Evolutionary conservation across 2,329 filamentous ascomycete species (phyloP).

Genomic region (Dactylellina leptospora): DNA sequence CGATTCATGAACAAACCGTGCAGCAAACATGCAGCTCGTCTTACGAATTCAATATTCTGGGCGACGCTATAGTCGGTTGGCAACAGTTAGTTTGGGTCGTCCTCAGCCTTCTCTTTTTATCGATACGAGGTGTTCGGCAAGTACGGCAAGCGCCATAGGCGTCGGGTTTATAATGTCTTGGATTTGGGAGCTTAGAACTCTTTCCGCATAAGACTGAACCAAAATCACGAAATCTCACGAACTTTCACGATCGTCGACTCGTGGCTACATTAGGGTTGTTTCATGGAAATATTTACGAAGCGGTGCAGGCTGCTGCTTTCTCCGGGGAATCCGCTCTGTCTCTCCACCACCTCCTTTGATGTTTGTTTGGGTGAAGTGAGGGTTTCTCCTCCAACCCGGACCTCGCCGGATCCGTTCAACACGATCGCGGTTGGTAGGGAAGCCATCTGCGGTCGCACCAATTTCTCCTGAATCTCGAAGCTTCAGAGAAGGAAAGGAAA

Average conservation of each 20-base stretch:
- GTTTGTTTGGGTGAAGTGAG: background rate
- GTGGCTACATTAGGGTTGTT: no score
- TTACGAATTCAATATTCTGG: constrained; percentile 33
- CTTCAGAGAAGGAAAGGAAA: background rate
- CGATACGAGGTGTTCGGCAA: constrained; percentile 12
- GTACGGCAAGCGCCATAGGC: constrained; percentile 25
- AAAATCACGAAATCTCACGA: no score
- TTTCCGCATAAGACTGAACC: no score
- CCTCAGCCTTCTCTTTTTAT: constrained; percentile 44
- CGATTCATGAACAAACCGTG: constrained; percentile 31
- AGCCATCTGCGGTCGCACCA: background rate
- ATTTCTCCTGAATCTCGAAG: background rate
- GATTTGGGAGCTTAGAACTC: background rate
- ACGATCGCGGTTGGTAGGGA: constrained; percentile 17
- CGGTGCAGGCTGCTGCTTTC: no score
- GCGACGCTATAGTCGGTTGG: background rate
- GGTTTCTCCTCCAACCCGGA: constrained; percentile 9
- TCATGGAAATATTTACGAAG: no score
- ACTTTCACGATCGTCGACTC: no score
- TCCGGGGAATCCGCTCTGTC: no score
- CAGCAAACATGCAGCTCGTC: constrained; percentile 29
- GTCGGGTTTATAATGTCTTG: constrained; percentile 3
- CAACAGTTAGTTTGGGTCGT: no score
- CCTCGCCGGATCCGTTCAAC: constrained; percentile 27
- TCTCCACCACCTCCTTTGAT: no score